Evolutionary conservation across 179 eudicot genomes (phyloP).

Genomic region (Spergularia azorica): DNA sequence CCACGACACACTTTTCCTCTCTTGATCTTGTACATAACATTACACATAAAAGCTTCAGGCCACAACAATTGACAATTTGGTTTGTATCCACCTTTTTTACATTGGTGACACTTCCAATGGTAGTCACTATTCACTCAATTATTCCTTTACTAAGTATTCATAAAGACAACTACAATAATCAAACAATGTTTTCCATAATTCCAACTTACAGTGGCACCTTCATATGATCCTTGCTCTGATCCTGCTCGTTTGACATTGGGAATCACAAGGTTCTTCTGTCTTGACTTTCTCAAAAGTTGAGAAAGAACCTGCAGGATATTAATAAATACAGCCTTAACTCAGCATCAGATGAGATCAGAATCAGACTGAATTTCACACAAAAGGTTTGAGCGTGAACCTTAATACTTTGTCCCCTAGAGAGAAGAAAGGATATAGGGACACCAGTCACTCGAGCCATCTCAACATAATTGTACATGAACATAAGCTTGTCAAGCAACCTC

Average conservation of each 20-base stretch:
- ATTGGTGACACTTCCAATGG: neutral
- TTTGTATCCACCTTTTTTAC: neutral
- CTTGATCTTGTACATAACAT: neutral
- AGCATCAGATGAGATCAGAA: constrained; percentile 12
- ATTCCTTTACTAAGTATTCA: neutral
- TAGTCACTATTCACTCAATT: neutral
- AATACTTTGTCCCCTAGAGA: constrained; percentile 98
- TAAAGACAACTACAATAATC: neutral
- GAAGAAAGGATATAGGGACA: constrained; percentile 98
- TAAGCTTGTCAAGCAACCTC: constrained; percentile 94
- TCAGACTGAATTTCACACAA: constrained; percentile 11
- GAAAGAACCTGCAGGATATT: constrained; percentile 75
- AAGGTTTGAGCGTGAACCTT: constrained; percentile 53
- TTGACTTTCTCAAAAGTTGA: constrained; percentile 94
- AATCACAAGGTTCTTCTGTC: constrained; percentile 83
- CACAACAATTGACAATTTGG: neutral
- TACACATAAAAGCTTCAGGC: constrained; percentile 2
- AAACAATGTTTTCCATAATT: neutral
- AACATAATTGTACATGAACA: constrained; percentile 95
- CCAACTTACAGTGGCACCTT: constrained; percentile 98
- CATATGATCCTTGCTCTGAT: constrained; percentile 93
- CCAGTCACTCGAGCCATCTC: constrained; percentile 99
- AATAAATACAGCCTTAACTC: constrained; percentile 12
- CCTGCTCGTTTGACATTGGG: constrained; percentile 92
- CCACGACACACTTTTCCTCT: neutral